Base-by-base conservation (phyloP, 2,329 filamentous ascomycete species). In the Tolypocladium sp. region DNA sequence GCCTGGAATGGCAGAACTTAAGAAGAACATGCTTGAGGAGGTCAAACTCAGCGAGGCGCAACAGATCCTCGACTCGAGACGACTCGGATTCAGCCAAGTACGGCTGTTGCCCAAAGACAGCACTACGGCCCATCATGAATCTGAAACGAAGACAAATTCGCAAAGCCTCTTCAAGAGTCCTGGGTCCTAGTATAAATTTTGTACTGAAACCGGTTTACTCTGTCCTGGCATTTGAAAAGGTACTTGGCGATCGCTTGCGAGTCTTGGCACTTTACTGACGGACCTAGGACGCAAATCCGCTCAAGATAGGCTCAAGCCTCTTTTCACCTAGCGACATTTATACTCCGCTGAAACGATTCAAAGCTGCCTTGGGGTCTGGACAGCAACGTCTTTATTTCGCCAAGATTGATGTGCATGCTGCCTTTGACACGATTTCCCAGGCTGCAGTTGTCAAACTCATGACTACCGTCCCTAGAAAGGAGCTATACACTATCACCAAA, bases 351-450 rank as follows among this genome's bases (percentile, higher is more conserved):
- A 89, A 87, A 61, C 67, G 64, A 0, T 97, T 96, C 75, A 88
- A 88, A 63, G 66, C 73, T 2, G 72, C 64, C 0, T 70, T 89
- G 13, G 72, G 73, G 0, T 60, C 72, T 1, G 62, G 63, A 0
- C 66, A 73, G 0, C 66, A 69, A 10, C 49, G 73, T 5, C 74
- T 97, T 1, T 97, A 90, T 73, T 96, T 97, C 73, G 92, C 87
- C 61, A 99, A 99, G 70, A 79, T 96, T 15, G 94, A 99, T 68
- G 92, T 99, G 22, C 84, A 90, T 69, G 86, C 91, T 2, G 96
- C 93, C 66, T 99, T 97, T 70, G 94, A 99, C 72, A 96, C 90
- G 0, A 97, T 99, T 52, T 94, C 94, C 0, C 94, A 97, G 70
- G 74, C 82, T 33, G 83, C 85, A 1, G 77, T 97, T 22, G 69